These are phyloP conservation scores for Lycium barbarum DNA, from an alignment of 257 asterid species.

Conservation along the genomic window DNA sequence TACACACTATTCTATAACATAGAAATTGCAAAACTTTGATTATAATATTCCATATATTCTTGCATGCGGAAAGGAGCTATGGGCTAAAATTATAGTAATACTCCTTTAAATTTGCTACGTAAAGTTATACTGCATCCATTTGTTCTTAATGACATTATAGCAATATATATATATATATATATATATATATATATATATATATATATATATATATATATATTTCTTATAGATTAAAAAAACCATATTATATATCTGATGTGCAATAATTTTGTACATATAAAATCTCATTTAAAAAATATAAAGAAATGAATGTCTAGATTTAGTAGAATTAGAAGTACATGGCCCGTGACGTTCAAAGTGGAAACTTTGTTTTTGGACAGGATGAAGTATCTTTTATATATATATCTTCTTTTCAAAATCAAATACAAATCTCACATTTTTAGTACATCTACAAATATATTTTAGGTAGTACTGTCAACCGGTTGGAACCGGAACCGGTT, in stretches of 20 bases:
- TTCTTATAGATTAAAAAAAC: not conserved
- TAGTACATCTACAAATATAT: too few species aligned
- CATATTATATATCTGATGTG: not conserved
- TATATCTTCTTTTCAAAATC: too few species aligned
- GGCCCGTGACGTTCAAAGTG: not conserved
- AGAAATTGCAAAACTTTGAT: not conserved
- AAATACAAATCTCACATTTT: too few species aligned
- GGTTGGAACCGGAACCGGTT: too few species aligned
- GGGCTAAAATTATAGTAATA: too few species aligned
- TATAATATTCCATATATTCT: not conserved
- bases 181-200: not conserved
- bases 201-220: not conserved
- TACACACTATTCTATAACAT: conserved; percentile 11
- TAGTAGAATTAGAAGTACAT: not conserved
- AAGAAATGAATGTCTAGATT: not conserved
- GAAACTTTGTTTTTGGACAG: not conserved
- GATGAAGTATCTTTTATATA: too few species aligned
- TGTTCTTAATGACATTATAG: not conserved
- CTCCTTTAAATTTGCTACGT: not conserved
- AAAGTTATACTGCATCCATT: not conserved
- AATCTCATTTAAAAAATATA: not conserved
- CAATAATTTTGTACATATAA: not conserved
- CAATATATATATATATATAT: not conserved
- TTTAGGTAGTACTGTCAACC: too few species aligned
- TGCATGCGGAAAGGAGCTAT: conserved; percentile 25